These are phyloP conservation scores for Clitopilus hobsonii DNA, from an alignment of 768 basidiomycete genomes.

Conservation along the genomic window DNA sequence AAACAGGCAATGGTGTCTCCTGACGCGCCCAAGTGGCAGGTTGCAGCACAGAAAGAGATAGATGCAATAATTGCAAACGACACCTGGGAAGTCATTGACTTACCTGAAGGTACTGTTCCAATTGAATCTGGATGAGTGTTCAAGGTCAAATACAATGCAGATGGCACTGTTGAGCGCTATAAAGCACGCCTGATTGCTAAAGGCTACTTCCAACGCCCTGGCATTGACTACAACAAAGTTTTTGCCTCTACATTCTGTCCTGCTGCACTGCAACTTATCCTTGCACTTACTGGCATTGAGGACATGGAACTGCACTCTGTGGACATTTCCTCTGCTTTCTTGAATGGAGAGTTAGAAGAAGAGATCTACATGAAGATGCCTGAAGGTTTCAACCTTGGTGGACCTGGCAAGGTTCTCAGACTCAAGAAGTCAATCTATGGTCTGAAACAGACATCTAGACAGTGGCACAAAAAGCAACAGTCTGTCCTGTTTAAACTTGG, in stretches of 20 bases:
- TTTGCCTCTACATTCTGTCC: slow-evolving; percentile 24
- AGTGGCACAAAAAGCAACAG: slow-evolving; percentile 12
- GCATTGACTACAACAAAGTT: slow-evolving; percentile 35
- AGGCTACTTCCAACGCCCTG: slow-evolving; percentile 33
- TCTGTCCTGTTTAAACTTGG: background rate
- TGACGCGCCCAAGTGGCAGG: slow-evolving; percentile 17
- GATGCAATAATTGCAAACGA: slow-evolving; percentile 5
- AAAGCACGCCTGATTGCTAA: slow-evolving; percentile 39
- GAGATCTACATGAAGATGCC: slow-evolving; percentile 11
- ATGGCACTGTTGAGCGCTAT: slow-evolving; percentile 27
- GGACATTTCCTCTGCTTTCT: slow-evolving; percentile 9
- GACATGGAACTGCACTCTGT: slow-evolving; percentile 9
- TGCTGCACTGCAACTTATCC: slow-evolving; percentile 12
- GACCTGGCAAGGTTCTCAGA: slow-evolving; percentile 9
- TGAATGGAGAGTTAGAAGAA: slow-evolving; percentile 8
- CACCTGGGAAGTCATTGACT: slow-evolving; percentile 24
- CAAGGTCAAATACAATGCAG: slow-evolving; percentile 29
- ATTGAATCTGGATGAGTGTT: slow-evolving; percentile 39
- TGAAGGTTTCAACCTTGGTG: slow-evolving; percentile 13
- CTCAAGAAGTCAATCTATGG: slow-evolving; percentile 25
- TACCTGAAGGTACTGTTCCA: slow-evolving; percentile 23
- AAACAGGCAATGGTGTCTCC: slow-evolving; percentile 12
- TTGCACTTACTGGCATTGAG: slow-evolving; percentile 18
- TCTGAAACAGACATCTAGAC: slow-evolving; percentile 19
- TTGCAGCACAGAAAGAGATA: slow-evolving; percentile 15